Percentiles rank a stretch among this genome's conserved stretches.
These are phyloP conservation scores for Triticum aestivum DNA, from an alignment of 176 grass and related monocot species.

Conservation along the genomic window DNA sequence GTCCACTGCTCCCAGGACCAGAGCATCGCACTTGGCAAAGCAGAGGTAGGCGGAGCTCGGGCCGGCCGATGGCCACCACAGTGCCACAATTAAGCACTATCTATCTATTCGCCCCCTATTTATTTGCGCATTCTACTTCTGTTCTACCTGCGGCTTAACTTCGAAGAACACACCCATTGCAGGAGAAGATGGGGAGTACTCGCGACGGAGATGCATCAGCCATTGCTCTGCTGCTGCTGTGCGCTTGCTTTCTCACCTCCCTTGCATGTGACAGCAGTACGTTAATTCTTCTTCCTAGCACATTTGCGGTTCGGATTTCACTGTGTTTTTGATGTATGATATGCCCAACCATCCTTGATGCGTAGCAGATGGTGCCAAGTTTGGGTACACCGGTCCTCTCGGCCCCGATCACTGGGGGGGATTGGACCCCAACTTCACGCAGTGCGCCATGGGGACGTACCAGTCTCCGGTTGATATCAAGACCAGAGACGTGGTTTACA, in stretches of 20 bases:
- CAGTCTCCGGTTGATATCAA: conserved; percentile 83
- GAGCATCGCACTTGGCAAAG: neutral
- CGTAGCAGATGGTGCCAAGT: conserved; percentile 32
- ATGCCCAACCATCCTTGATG: neutral
- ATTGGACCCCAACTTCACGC: conserved; percentile 48
- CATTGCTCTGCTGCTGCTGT: conserved; percentile 5
- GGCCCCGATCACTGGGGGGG: conserved; percentile 61
- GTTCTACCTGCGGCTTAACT: neutral
- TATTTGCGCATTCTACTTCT: conserved; percentile 8
- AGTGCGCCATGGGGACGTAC: conserved; percentile 49
- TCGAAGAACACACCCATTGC: neutral
- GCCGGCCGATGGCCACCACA: conserved; percentile 1
- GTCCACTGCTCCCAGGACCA: neutral
- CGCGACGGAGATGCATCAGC: neutral
- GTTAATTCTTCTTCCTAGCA: neutral
- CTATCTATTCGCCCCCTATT: conserved; percentile 13
- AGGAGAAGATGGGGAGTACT: conserved; percentile 13
- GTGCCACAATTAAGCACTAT: neutral
- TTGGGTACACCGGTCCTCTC: conserved; percentile 51
- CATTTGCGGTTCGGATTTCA: neutral
- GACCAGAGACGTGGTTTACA: conserved; percentile 28
- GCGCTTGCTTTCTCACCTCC: neutral
- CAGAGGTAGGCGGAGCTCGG: neutral
- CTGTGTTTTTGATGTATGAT: neutral
- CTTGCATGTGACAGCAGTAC: conserved; percentile 39